phyloP scores from a whole-genome alignment of 1,284 basidiomycete genomes.

The Schizophyllum commune region DNA sequence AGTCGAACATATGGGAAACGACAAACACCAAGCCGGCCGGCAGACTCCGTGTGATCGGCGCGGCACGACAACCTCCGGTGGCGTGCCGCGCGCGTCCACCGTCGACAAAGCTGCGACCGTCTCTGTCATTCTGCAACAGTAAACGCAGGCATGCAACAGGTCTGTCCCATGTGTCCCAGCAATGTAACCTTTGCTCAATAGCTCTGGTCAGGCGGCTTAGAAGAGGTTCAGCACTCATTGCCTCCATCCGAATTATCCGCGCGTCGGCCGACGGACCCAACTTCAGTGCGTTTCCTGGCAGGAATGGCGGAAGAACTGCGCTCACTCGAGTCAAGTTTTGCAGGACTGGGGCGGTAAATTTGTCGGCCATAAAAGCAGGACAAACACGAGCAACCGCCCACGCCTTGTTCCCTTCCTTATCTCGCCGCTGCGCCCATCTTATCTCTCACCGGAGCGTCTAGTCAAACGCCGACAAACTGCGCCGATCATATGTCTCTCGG shows the following conservation, averaged over 20 bases:
- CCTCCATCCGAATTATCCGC: background rate
- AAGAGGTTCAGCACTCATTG: background rate
- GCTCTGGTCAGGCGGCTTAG: background rate
- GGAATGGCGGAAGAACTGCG: background rate
- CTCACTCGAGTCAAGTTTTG: background rate
- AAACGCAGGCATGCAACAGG: background rate
- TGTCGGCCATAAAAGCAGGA: background rate
- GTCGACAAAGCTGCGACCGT: no score
- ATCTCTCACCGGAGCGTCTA: background rate
- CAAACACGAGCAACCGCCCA: background rate
- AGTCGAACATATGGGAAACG: no score
- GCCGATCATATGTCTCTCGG: background rate
- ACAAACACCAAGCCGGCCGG: no score
- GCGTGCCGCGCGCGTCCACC: no score
- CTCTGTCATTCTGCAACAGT: background rate
- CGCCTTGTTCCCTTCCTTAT: background rate
- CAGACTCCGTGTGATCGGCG: no score
- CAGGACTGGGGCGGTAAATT: background rate
- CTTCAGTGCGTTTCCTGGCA: background rate
- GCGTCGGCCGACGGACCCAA: background rate
- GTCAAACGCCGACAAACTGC: background rate
- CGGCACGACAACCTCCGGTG: no score
- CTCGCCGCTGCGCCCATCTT: background rate
- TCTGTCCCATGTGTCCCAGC: background rate
- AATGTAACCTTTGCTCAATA: background rate